phyloP scores from a whole-genome alignment of 495 filamentous ascomycete species.

The Bryoglossum gracile region DNA sequence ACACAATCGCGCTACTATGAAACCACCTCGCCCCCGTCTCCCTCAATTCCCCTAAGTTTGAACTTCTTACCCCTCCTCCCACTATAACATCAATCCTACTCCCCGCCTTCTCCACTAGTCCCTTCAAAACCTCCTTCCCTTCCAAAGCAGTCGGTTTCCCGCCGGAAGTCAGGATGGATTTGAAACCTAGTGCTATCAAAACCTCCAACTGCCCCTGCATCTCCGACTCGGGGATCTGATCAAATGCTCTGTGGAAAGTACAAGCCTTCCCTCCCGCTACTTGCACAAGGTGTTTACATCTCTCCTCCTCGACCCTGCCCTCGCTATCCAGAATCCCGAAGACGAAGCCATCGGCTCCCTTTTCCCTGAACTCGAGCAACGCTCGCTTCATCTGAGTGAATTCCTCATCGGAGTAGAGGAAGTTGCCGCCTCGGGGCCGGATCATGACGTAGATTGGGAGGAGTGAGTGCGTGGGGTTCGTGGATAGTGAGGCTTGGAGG shows the following conservation, averaged over 20 bases:
- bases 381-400: conserved; percentile 36
- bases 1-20: conserved; percentile 35
- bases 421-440: conserved; percentile 36
- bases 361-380: conserved; percentile 27
- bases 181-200: conserved; percentile 37
- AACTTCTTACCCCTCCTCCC: conserved; percentile 30
- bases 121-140: conserved; percentile 27
- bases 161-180: conserved; percentile 40
- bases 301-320: conserved; percentile 28
- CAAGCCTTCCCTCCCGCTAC: conserved; percentile 36
- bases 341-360: conserved; percentile 42
- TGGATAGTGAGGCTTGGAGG: too few relatives aligned
- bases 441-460: conserved; percentile 47
- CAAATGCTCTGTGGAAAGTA: conserved; percentile 50
- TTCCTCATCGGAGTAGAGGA: conserved; percentile 33
- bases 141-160: conserved; percentile 34
- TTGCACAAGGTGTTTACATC: conserved; percentile 34
- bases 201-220: conserved; percentile 28
- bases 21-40: conserved; percentile 27
- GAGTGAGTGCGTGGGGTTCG: too few relatives aligned
- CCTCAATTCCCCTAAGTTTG: conserved; percentile 29
- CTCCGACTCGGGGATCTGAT: conserved; percentile 28
- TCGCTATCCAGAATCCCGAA: conserved; percentile 37
- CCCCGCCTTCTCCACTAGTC: conserved; percentile 11
- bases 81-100: conserved; percentile 20